Conservation (phyloP, 2,329 filamentous ascomycete genomes). For the Clarireedia paspali region DNA sequence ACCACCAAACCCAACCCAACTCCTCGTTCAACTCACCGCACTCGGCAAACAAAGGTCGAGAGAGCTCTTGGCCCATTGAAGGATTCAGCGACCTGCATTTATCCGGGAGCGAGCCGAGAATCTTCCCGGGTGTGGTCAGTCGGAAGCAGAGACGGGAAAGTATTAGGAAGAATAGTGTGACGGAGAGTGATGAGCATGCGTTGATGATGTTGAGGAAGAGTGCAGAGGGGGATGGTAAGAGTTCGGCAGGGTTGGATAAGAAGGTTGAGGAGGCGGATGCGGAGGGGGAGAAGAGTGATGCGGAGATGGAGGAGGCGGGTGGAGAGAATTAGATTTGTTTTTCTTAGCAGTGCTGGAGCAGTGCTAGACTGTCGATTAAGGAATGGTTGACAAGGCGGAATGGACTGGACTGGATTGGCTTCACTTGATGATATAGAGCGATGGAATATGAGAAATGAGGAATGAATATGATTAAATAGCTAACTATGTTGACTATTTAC, state of each 20-base stretch:
- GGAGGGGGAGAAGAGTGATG: conserved; percentile 4
- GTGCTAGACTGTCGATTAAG: neutral
- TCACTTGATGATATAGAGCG: no score
- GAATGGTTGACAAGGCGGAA: neutral
- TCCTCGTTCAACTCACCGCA: conserved; percentile 13
- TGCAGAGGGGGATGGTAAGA: neutral
- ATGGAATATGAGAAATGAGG: no score
- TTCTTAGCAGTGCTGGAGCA: neutral
- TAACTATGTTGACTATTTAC: no score
- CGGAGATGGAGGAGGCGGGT: conserved; percentile 1
- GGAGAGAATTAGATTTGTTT: neutral
- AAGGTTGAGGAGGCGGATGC: conserved; percentile 1
- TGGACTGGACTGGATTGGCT: no score
- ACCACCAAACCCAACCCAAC: conserved; percentile 2
- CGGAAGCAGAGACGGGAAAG: conserved; percentile 25
- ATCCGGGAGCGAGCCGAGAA: conserved; percentile 55
- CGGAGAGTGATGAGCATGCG: conserved; percentile 20
- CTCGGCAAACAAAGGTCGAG: conserved; percentile 23
- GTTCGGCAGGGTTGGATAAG: neutral
- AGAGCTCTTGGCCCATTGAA: conserved; percentile 34
- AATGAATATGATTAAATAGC: no score
- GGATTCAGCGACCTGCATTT: conserved; percentile 38
- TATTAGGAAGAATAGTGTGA: conserved; percentile 21
- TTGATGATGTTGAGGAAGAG: conserved; percentile 4
- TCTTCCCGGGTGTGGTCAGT: conserved; percentile 64